Base-by-base conservation (phyloP, 83 land plant species). In the Larix sibirica region DNA sequence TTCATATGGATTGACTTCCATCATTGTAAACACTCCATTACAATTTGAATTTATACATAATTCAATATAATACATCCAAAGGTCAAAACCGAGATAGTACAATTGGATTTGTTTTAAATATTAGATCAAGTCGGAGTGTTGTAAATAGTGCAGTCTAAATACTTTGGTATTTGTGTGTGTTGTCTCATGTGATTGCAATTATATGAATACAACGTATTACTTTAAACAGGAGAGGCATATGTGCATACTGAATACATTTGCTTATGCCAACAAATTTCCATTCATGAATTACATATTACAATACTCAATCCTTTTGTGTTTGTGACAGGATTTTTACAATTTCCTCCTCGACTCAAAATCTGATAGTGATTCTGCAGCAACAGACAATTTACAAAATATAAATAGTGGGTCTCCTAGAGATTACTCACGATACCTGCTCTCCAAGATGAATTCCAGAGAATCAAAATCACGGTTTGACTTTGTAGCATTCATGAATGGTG, bases 271-370 rank as follows among this genome's bases (percentile, higher is more conserved):
- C 31, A 75, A 50, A 75, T 21, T 17, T 42, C 10, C 1, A 8
- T 20, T 47, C 21, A 23, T 75, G 33, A 75, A 50, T 36, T 79
- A 17, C 60, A 33, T 23, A 50, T 61, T 79, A 20, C 28, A 58
- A 56, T 59, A 65, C 8, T 59, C 62, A 54, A 9, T 28, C 6
- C 20, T 28, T 65, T 7, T 69, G 10, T 70, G 50, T 79, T 17
- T 79, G 31, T 62, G 68, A 80, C 91, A 95, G 98, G 95, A 94
- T 70, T 94, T 95, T 83, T 95, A 95, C 80, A 95, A 95, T 84
- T 87, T 94, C 78, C 66, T 95, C 62, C 75, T 84, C 54, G 96
- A 95, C 84, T 73, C 77, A 3, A 80, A 38, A 9, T 77, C 42
- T 54, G 86, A 86, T 70, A 81, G 62, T 42, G 79, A 20, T 47